Evolutionary conservation across 257 asterid species (phyloP).

Genomic region (Plantago major): DNA sequence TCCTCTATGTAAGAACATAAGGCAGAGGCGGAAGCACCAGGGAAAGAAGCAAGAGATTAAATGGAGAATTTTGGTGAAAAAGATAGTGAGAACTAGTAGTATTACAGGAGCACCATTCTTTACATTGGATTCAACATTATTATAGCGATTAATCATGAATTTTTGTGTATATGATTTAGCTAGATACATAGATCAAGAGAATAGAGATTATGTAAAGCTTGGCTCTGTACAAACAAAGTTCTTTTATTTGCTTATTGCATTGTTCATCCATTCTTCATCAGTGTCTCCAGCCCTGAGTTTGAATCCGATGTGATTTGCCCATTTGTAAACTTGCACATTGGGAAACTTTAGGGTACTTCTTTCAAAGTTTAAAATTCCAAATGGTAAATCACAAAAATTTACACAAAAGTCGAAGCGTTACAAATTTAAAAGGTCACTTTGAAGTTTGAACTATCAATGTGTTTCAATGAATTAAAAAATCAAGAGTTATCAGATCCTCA

Average conservation of each 20-base stretch:
- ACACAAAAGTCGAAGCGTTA: too few relatives aligned
- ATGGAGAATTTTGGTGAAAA: constrained; percentile 78
- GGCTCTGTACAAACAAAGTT: neutral
- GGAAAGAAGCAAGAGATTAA: constrained; percentile 67
- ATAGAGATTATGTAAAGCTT: constrained; percentile 1
- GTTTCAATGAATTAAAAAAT: too few relatives aligned
- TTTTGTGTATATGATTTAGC: neutral
- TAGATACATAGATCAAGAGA: neutral
- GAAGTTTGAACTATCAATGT: too few relatives aligned
- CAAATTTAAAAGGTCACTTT: too few relatives aligned
- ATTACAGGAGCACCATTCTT: constrained; percentile 75
- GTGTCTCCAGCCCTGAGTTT: too few relatives aligned
- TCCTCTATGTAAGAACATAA: constrained; percentile 81
- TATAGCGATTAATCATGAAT: neutral
- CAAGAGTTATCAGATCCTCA: too few relatives aligned
- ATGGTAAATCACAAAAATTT: too few relatives aligned
- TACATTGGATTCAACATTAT: constrained; percentile 44
- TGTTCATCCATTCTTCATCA: neutral
- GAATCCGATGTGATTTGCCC: too few relatives aligned
- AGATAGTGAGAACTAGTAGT: constrained; percentile 80
- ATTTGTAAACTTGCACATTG: too few relatives aligned
- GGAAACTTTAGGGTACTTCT: too few relatives aligned
- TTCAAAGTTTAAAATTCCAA: too few relatives aligned
- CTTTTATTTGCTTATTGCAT: too few relatives aligned
- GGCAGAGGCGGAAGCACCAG: constrained; percentile 50